A percentile compares a stretch with the other conserved stretches of the same genome.
Conservation (phyloP, 1,284 basidiomycete genomes). For the Vanrija humicola region DNA sequence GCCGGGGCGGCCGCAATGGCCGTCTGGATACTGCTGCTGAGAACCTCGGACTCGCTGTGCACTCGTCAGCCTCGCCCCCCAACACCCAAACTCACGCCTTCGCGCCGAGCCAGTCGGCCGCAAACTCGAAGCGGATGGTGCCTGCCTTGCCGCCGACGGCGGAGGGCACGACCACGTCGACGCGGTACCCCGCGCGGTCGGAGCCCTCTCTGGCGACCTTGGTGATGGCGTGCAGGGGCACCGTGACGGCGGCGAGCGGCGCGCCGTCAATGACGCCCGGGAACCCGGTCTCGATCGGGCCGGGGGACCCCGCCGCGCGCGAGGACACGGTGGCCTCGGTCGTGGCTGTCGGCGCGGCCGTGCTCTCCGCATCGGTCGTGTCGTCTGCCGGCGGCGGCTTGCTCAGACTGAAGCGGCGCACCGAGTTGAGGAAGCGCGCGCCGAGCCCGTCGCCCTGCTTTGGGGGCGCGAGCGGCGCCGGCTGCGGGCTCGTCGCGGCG, state of each 20-base stretch:
- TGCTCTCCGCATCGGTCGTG: conserved; percentile 2
- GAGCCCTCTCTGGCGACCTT: conserved; percentile 18
- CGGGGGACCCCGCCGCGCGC: neutral
- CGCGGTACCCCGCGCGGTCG: neutral
- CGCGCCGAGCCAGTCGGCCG: conserved; percentile 45
- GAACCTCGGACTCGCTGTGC: conserved; percentile 7
- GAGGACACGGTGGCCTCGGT: conserved; percentile 23
- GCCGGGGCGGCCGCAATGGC: conserved; percentile 3
- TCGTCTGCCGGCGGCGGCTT: conserved; percentile 24
- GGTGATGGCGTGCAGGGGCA: conserved; percentile 26
- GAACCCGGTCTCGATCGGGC: conserved; percentile 35
- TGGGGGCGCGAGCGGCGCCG: neutral
- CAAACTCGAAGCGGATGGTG: conserved; percentile 41
- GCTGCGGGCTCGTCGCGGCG: conserved; percentile 2
- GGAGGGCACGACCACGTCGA: conserved; percentile 2
- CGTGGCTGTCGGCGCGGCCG: conserved; percentile 14
- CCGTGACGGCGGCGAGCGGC: conserved; percentile 28
- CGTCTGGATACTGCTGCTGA: conserved; percentile 2
- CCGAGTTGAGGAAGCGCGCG: conserved; percentile 8
- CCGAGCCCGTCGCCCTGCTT: neutral
- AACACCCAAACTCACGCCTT: conserved; percentile 33
- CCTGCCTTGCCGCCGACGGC: conserved; percentile 27
- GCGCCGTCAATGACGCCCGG: conserved; percentile 37
- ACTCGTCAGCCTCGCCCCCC: neutral
- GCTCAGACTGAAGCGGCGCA: conserved; percentile 21